Evolutionary conservation across 768 basidiomycete genomes (phyloP), one percentile per base, ranked within the genome.

Genomic region (Russula dissimulans): DNA sequence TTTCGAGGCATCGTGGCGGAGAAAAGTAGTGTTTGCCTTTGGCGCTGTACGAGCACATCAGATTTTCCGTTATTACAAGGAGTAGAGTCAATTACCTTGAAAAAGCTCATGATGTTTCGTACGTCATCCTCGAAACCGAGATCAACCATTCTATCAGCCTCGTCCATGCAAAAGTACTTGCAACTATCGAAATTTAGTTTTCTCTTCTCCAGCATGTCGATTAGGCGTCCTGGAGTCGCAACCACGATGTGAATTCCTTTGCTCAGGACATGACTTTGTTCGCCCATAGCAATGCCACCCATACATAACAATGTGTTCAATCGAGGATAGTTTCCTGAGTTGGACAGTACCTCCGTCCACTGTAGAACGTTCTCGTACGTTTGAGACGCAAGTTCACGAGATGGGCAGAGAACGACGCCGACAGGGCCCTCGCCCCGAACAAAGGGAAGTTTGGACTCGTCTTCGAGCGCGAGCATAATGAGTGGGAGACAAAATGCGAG

Each of bases 1-100:
- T 97, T 98, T 54, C 89, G 81, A 4, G 97, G 97, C 97, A 99
- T 99, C 0, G 97, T 99, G 0, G 97, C 97, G 1, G 97, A 99
- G 74, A 98, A 99, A 34, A 99, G 78, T 4, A 98, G 79, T 0
- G 97, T 99, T 74, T 99, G 97, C 4, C 97, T 82, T 80, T 99
- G 97, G 63, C 89, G 83, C 91, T 97, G 67, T 17, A 26, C 34
- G 8, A 22, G 38, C 5, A 4, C 15, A 46, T 46, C 42, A 54
- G 38, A 50, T 7, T 18, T n/a, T 42, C 31, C 10, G 39, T 34
- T 11, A n/a, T n/a, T 2, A 38, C 29, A 39, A 15, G 17, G n/a
- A 8, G 22, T 32, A 22, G 2, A 68, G 7, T 31, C 14, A 6
- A 12, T 51, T 62, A 91, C 94, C 78, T 89, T 94, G 80, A 99